Evolutionary conservation across 768 basidiomycete genomes (phyloP), one percentile per base, ranked within the genome.

Genomic region (Asterophora parasitica): DNA sequence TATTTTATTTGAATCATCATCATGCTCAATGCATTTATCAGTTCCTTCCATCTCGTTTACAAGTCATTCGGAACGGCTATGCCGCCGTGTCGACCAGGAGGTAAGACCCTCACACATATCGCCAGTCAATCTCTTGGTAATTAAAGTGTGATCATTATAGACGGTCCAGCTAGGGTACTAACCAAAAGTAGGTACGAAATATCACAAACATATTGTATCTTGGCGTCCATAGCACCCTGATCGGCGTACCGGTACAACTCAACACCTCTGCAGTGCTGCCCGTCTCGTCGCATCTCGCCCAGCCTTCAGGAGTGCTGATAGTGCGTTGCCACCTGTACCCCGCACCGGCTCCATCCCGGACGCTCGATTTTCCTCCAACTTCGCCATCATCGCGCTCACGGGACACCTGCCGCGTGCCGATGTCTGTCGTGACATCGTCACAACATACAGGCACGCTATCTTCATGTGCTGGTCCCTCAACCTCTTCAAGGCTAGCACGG

Each of bases 281-380:
- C 88, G 77, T 46, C 68, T 60, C 5, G 95, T 98, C 26, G 92
- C 88, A 57, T 96, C 94, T 49, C 95, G 78, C 10, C 89, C 90
- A 15, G 87, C 82, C 67, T 96, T 97, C 49, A 99, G 73, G 39
- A 96, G 79, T 9, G 78, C 65, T 10, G 90, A 80, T 16, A 97
- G 70, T 32, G 85, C 82, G 52, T 85, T 96, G 2, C 95, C 95
- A 26, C 95, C 95, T 0, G 95, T 97, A 2, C 95, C 95, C 33
- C 82, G 78, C 12, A 81, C 76, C 16, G 77, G 81, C 0, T 78
- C 78, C 41, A 73, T 54, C 54, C 69, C 68, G 36, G 23, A 40
- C 4, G 38, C 38, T 23, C 38, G 67, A 64, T 31, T 41, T 13
- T 57, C 62, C 44, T 76, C 69, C 50, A 78, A 65, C 47, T 70